Percentiles rank a stretch among this genome's conserved stretches.
Conservation (phyloP, 371 early-diverging fungal genomes). For the Haplosporangium sp. region DNA sequence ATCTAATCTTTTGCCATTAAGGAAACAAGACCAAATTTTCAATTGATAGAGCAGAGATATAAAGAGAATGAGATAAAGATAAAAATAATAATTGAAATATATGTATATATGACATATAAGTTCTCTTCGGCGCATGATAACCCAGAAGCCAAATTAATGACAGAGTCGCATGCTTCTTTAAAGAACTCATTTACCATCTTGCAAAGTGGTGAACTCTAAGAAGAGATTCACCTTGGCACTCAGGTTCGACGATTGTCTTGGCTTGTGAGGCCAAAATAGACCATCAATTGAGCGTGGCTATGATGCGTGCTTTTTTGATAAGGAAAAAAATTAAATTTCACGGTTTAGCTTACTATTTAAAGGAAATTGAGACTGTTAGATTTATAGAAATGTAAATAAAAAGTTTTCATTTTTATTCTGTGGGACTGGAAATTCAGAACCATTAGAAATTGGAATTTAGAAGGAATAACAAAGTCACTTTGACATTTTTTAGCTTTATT, state of each 20-base stretch:
- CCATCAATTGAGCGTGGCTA: slow-evolving; percentile 55
- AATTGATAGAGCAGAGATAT: background rate
- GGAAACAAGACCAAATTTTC: no score
- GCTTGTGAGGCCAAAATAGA: slow-evolving; percentile 43
- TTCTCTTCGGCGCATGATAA: slow-evolving; percentile 54
- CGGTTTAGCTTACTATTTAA: slow-evolving; percentile 10
- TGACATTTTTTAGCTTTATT: background rate
- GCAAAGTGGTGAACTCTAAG: slow-evolving; percentile 49
- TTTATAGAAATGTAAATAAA: no score
- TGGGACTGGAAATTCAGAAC: no score
- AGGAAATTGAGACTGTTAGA: background rate
- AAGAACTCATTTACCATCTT: slow-evolving; percentile 44
- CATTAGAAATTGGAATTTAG: no score
- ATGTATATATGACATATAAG: slow-evolving; percentile 22
- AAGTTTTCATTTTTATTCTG: no score
- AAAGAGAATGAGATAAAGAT: background rate
- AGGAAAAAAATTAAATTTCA: slow-evolving; percentile 3
- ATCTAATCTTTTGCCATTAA: no score
- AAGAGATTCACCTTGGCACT: slow-evolving; percentile 49
- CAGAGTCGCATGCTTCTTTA: slow-evolving; percentile 53
- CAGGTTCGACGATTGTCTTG: slow-evolving; percentile 50
- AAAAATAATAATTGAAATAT: background rate
- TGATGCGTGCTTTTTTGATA: slow-evolving; percentile 51
- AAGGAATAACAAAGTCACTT: slow-evolving; percentile 1
- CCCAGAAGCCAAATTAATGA: slow-evolving; percentile 54